phyloP scores from a whole-genome alignment of 208 protist species.

The Balamuthia mandrillaris region DNA sequence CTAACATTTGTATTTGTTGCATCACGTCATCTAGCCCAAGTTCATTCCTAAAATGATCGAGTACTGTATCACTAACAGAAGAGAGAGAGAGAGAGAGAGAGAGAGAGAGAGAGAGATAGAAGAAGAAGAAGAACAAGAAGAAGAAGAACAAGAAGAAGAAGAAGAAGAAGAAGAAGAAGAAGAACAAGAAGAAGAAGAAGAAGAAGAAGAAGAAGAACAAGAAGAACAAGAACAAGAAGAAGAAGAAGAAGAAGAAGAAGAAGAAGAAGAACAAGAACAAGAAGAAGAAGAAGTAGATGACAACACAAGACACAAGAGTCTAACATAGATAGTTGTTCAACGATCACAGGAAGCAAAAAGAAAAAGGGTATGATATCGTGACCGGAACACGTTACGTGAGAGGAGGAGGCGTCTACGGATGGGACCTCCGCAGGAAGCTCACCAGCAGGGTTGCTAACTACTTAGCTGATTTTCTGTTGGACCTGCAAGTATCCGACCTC shows the following conservation, averaged over 20 bases:
- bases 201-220: too few species aligned
- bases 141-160: too few species aligned
- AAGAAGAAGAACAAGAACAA: too few species aligned
- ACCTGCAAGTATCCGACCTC: slow-evolving; percentile 63
- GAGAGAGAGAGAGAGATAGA: too few species aligned
- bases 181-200: too few species aligned
- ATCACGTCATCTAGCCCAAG: slow-evolving; percentile 66
- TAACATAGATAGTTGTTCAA: not conserved
- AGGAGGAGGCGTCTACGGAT: slow-evolving; percentile 71
- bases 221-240: too few species aligned
- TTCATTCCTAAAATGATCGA: slow-evolving; percentile 74
- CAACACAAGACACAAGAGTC: too few species aligned
- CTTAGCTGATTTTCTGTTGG: slow-evolving; percentile 59
- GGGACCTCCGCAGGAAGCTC: slow-evolving; percentile 66
- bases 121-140: too few species aligned
- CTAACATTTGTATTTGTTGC: slow-evolving; percentile 1
- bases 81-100: too few species aligned
- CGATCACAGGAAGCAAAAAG: slow-evolving; percentile 52
- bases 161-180: too few species aligned
- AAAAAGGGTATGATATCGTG: slow-evolving; percentile 65
- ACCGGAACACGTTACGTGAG: slow-evolving; percentile 69
- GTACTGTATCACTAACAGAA: not conserved
- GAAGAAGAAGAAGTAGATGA: too few species aligned
- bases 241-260: too few species aligned
- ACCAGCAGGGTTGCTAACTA: slow-evolving; percentile 70